Evolutionary conservation across 768 basidiomycete genomes (phyloP).

Genomic region (Lentinus tigrinus): DNA sequence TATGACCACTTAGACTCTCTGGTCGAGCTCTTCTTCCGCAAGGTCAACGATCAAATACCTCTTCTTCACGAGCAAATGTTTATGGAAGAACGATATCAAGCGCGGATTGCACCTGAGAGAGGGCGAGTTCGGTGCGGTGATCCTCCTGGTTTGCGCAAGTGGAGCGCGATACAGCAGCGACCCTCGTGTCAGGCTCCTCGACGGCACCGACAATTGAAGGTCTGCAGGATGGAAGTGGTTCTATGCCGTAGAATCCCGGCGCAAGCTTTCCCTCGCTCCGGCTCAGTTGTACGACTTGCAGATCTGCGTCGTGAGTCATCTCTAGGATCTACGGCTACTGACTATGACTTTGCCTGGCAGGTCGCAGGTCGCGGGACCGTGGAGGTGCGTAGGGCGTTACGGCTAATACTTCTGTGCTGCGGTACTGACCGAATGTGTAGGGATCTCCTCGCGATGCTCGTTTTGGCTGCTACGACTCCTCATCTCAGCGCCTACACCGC

Average conservation of each 20-base stretch:
- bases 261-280: constrained; percentile 50
- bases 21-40: constrained; percentile 65
- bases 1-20: constrained; percentile 59
- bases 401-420: too few species aligned
- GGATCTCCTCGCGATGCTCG: too few species aligned
- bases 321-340: too few species aligned
- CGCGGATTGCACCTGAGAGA: neutral
- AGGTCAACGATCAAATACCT: constrained; percentile 58
- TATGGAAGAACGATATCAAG: neutral
- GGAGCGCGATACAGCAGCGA: neutral
- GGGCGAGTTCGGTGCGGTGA: neutral
- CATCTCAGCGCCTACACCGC: too few species aligned
- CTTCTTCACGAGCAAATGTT: constrained; percentile 16
- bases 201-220: neutral
- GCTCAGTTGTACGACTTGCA: constrained; percentile 59
- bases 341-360: too few species aligned
- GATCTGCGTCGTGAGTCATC: constrained; percentile 42
- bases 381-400: too few species aligned
- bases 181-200: neutral
- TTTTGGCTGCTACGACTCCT: too few species aligned
- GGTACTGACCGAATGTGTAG: too few species aligned
- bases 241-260: constrained; percentile 43
- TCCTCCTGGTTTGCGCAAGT: neutral
- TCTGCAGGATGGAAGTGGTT: neutral
- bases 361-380: too few species aligned